These are phyloP conservation scores for Fusarium xylarioides DNA, from an alignment of 2,329 filamentous ascomycete genomes.

Conservation along the genomic window DNA sequence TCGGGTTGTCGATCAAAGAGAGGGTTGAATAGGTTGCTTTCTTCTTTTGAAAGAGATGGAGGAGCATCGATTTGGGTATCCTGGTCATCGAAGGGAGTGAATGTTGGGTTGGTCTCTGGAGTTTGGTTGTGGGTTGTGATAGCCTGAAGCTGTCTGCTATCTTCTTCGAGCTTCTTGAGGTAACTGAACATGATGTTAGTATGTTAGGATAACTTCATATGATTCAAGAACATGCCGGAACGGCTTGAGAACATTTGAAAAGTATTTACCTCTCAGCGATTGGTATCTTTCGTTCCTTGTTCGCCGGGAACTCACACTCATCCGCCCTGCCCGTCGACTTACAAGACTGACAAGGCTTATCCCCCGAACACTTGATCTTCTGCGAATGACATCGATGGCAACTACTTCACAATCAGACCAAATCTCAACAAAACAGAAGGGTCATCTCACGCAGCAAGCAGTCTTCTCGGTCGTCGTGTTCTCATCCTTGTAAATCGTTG, in stretches of 20 bases:
- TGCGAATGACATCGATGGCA: conserved; percentile 56
- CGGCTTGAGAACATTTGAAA: neutral
- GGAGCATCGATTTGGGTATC: conserved; percentile 33
- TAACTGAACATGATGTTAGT: conserved; percentile 10
- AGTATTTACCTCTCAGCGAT: conserved; percentile 18
- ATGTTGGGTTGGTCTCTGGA: conserved; percentile 13
- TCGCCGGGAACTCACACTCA: conserved; percentile 51
- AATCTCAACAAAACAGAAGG: neutral
- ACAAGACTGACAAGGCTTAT: conserved; percentile 54
- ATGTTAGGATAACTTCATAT: accelerated
- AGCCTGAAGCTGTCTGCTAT: conserved; percentile 12
- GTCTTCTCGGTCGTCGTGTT: conserved; percentile 35
- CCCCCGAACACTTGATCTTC: conserved; percentile 58
- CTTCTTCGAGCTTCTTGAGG: conserved; percentile 27
- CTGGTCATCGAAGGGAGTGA: conserved; percentile 9
- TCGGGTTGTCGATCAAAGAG: conserved; percentile 39
- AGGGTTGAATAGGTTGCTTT: conserved; percentile 43
- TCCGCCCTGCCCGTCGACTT: conserved; percentile 47
- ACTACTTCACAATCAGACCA: conserved; percentile 20
- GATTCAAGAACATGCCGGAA: neutral
- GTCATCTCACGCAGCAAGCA: conserved; percentile 41
- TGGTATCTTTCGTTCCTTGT: conserved; percentile 54
- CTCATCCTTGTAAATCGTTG: conserved; percentile 25
- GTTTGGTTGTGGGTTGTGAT: conserved; percentile 19
- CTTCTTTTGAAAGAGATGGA: conserved; percentile 36